Evolutionary conservation across 2,329 filamentous ascomycete species (phyloP).

Genomic region (Graphilbum ipis-grandicollis): DNA sequence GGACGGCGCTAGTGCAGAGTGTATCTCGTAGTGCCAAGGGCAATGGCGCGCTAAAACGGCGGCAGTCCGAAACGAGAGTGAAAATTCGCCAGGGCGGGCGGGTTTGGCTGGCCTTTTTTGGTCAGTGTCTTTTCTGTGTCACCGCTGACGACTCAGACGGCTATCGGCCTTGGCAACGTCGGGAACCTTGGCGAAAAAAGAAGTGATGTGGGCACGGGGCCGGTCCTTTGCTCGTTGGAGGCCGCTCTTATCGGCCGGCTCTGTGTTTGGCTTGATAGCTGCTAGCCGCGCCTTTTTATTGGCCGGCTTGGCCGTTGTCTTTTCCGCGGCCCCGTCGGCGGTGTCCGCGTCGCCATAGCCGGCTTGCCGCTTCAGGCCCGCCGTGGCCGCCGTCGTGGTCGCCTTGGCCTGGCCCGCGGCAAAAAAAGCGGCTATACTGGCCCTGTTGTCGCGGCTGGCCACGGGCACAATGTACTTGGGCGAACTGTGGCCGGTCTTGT

Average conservation of each 20-base stretch:
- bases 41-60: too few relatives aligned
- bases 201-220: neutral
- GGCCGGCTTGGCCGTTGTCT: neutral
- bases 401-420: constrained; percentile 23
- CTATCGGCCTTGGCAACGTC: neutral
- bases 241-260: neutral
- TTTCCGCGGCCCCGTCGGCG: too few relatives aligned
- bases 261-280: neutral
- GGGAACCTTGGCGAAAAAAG: neutral
- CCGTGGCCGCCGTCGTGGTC: too few relatives aligned
- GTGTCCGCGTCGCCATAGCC: too few relatives aligned
- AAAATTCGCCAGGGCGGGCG: too few relatives aligned
- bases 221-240: neutral
- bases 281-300: neutral
- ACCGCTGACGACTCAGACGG: neutral
- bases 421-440: constrained; percentile 91
- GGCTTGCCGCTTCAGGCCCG: too few relatives aligned
- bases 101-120: too few relatives aligned
- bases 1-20: too few relatives aligned
- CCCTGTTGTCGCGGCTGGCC: constrained; percentile 74
- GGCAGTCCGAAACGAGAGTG: too few relatives aligned
- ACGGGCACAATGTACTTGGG: constrained; percentile 69
- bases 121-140: too few relatives aligned
- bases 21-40: too few relatives aligned
- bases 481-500: constrained; percentile 86